phyloP scores from a whole-genome alignment of 176 grass and related monocot genomes.

The maize (Zea mays) region DNA sequence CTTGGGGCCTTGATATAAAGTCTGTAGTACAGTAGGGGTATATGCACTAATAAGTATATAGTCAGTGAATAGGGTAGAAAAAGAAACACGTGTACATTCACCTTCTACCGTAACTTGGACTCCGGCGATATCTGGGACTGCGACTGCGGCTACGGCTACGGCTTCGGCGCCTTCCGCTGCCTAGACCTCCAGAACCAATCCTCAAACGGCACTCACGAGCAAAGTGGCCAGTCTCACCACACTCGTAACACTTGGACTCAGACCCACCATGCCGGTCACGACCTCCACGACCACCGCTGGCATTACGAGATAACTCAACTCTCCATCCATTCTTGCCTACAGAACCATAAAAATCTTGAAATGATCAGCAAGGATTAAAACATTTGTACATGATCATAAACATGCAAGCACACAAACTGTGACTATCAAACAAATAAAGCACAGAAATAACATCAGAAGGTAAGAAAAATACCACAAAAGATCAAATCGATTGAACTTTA shows the following conservation, averaged over 20 bases:
- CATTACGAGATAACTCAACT: conserved; percentile 72
- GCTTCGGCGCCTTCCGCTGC: conserved; percentile 70
- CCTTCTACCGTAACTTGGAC: conserved; percentile 91
- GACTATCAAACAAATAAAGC: background rate
- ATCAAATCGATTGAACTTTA: conserved; percentile 1
- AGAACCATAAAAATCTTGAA: background rate
- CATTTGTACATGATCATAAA: background rate
- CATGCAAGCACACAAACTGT: background rate
- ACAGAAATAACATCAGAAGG: background rate
- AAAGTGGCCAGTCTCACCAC: conserved; percentile 84
- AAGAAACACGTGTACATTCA: background rate
- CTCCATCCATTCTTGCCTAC: conserved; percentile 87
- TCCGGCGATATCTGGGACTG: conserved; percentile 74
- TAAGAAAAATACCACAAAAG: background rate
- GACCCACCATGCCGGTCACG: conserved; percentile 62
- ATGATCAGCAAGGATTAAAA: background rate
- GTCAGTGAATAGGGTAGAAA: background rate
- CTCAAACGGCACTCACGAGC: conserved; percentile 77
- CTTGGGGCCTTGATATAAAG: background rate
- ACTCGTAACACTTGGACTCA: conserved; percentile 84
- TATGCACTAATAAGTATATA: background rate
- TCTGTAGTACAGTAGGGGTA: background rate
- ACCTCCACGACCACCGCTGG: conserved; percentile 49
- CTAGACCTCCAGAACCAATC: conserved; percentile 69
- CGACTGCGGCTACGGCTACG: conserved; percentile 54